phyloP scores from a whole-genome alignment of 208 protist genomes.

The Leishmania major region DNA sequence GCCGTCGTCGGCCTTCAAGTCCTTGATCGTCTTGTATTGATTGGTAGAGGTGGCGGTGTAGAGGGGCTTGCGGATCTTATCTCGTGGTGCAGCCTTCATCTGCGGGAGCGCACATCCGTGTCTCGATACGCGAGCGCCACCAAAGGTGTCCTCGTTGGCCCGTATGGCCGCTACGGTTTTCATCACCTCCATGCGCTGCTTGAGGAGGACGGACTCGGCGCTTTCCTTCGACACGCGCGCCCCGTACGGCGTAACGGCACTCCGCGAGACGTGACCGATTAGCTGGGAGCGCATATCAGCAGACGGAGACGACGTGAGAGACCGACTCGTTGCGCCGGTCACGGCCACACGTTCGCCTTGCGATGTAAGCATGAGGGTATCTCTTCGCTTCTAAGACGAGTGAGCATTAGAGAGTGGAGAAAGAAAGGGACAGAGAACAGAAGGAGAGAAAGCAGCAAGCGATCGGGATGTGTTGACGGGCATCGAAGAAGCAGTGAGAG shows the following conservation, averaged over 20 bases:
- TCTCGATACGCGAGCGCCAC: not conserved
- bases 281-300: constrained; percentile 10
- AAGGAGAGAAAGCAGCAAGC: not conserved
- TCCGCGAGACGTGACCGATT: constrained; percentile 10
- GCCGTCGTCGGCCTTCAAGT: constrained; percentile 1
- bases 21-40: constrained; percentile 16
- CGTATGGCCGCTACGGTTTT: constrained; percentile 24
- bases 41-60: constrained; percentile 8
- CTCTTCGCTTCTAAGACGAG: not conserved
- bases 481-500: not conserved
- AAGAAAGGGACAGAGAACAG: not conserved
- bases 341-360: not conserved
- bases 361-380: not conserved
- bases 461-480: not conserved
- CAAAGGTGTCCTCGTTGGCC: constrained; percentile 21
- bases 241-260: constrained; percentile 1
- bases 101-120: not conserved
- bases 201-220: constrained; percentile 12
- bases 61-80: constrained; percentile 9
- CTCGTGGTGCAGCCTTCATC: not conserved
- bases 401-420: not conserved
- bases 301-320: not conserved
- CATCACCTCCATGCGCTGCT: constrained; percentile 24
- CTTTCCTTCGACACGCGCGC: constrained; percentile 6
- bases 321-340: not conserved